A percentile compares a stretch with the other conserved stretches of the same genome.
phyloP scores from a whole-genome alignment of 306 rosid genomes.

The Medicago truncatula region DNA sequence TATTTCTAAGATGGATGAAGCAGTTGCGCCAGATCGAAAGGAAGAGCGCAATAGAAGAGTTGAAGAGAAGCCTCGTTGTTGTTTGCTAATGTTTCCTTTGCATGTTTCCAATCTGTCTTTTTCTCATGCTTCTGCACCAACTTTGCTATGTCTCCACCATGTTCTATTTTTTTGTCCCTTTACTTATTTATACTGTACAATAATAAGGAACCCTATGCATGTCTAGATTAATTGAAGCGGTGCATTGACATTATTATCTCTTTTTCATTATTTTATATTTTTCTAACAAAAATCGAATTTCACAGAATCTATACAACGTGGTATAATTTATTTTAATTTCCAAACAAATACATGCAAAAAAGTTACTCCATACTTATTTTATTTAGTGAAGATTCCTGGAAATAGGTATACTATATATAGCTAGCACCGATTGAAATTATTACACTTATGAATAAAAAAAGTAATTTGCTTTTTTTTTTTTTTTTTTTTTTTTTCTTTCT shows the following conservation, averaged over 20 bases:
- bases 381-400: background rate
- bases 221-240: constrained; percentile 27
- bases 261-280: constrained; percentile 1
- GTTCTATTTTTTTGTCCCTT: background rate
- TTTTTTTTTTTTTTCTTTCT: too few relatives aligned
- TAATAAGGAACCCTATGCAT: constrained; percentile 18
- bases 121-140: constrained; percentile 42
- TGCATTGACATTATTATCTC: constrained; percentile 16
- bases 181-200: background rate
- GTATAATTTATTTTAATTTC: constrained; percentile 9
- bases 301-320: constrained; percentile 25
- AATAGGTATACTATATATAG: background rate
- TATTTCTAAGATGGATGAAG: constrained; percentile 16
- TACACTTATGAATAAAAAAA: background rate
- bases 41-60: constrained; percentile 37
- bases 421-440: constrained; percentile 40
- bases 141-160: constrained; percentile 30
- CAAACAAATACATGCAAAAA: background rate
- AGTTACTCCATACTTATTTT: constrained; percentile 9
- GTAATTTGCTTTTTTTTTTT: too few relatives aligned
- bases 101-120: constrained; percentile 51
- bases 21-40: constrained; percentile 41
- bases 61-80: constrained; percentile 38
- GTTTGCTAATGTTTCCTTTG: constrained; percentile 33
- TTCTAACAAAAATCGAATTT: constrained; percentile 4